Evolutionary conservation across 2,329 filamentous ascomycete genomes (phyloP).

Genomic region (Alternaria angustiovoidea): DNA sequence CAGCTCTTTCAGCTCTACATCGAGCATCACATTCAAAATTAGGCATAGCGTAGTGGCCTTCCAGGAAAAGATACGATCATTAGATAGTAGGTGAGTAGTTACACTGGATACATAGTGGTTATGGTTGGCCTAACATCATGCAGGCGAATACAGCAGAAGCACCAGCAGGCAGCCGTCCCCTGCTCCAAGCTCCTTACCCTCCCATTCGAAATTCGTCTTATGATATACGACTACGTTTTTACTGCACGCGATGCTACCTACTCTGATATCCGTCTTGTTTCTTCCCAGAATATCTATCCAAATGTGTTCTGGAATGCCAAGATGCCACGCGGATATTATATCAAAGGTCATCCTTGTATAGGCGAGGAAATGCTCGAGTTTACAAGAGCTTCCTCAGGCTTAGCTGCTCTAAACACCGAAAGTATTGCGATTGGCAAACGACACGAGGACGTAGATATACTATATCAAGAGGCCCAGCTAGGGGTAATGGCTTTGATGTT

Average conservation of each 20-base stretch:
- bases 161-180: neutral
- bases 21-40: neutral
- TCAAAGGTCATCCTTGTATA: neutral
- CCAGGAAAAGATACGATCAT: neutral
- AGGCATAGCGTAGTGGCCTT: neutral
- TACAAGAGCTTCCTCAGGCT: neutral
- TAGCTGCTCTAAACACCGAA: neutral
- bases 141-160: neutral
- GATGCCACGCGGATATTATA: neutral
- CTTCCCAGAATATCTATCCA: neutral
- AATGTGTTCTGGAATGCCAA: neutral
- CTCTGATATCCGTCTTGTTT: neutral
- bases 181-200: slow-evolving; percentile 8
- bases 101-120: too few relatives aligned
- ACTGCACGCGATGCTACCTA: neutral
- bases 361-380: neutral
- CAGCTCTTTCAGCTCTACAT: neutral
- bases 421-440: neutral
- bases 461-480: neutral
- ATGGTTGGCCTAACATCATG: neutral
- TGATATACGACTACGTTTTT: slow-evolving; percentile 5
- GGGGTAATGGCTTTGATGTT: slow-evolving; percentile 3
- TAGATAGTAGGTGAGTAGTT: neutral
- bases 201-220: slow-evolving; percentile 7
- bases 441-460: neutral